Base-by-base conservation (phyloP, 371 early-diverging fungal species). In the Lichtheimia hyalospora region DNA sequence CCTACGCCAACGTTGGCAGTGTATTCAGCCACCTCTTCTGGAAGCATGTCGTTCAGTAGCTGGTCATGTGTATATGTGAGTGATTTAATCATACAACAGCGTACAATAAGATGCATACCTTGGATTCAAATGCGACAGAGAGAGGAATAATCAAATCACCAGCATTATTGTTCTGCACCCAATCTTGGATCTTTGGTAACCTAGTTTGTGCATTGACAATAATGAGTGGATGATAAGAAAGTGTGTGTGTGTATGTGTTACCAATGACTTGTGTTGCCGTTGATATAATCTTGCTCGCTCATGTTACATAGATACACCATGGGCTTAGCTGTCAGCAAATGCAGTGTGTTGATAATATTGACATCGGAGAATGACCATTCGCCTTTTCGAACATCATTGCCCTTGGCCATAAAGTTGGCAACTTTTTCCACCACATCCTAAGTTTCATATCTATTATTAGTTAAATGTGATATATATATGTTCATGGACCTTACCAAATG, bases 291-390 rank as follows among this genome's bases (percentile, higher is more conserved):
- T 6, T 79, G 63, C 71, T 89, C 86, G 56, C 84, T 81, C 64
- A 94, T 81, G 77, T 97, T 97, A 61, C 87, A 89, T n/a, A 98
- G 77, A 76, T 95, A 94, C 28, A 95, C 87, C 60, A 96, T 90
- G n/a, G 94, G 94, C 79, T 98, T 98, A 24, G 94, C 92, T 16
- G 96, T 93, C 48, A 98, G 71, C 57, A 96, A 83, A 70, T 90
- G 90, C 49, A 94, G 66, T 40, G 86, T 77, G 64, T 91, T 94
- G 69, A 97, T 91, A 41, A 89, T 75, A 64, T 90, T 85, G 20
- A 93, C 83, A 49, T 83, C 71, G 1, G 55, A 6, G 1, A 57
- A 56, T 20, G 57, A 59, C 82, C 82, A 82, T 0, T 68, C 72
- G 34, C 75, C 75, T 41, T 76, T 76, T 34, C 80, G 66, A 0